Evolutionary conservation across 371 early-diverging fungal species (phyloP), one percentile per base, ranked within the genome.

Genomic region (Haplosporangium sp.): DNA sequence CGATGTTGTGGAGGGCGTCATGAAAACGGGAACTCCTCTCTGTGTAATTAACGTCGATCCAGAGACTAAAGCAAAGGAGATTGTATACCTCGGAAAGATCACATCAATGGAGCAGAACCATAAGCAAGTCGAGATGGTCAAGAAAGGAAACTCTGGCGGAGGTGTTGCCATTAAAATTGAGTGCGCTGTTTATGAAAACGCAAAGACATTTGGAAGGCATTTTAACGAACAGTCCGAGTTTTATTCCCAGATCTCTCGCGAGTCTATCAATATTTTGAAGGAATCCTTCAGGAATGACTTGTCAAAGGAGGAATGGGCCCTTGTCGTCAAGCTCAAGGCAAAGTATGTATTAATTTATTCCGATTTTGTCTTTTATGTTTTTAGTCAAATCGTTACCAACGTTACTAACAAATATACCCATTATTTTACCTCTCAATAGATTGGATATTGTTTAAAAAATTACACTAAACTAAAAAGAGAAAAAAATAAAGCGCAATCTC

Each of bases 121-220:
- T 82, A 99, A 99, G 87, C 56, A 91, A 19, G 84, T 95, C 47
- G 93, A 96, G 11, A 84, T 89, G 20, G 97, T 95, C 63, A 94
- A 93, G 84, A 95, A 93, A 84, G 98, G 97, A 61, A 90, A 89
- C 59, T 91, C 93, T 3, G 91, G 94, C 74, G 95, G 87, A 61
- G 97, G 96, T 82, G 97, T 99, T 3, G 97, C 99, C 13, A 92
- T 99, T 69, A 97, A 97, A 89, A 93, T 99, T 72, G 99, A 99
- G 81, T 90, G 92, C 61, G 88, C 96, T 3, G 85, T 85, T 8
- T 94, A 95, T 70, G 96, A 97, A 65, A 92, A 91, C 15, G 93
- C 98, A 42, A 96, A 96, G 87, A 93, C 96, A 42, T 94, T 91
- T 78, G 99, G 99, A 63, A 91, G 99, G 65, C 99, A 99, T 86